Evolutionary conservation across 2,329 filamentous ascomycete species (phyloP), one percentile per base, ranked within the genome.

Genomic region (Claviceps digitariae): DNA sequence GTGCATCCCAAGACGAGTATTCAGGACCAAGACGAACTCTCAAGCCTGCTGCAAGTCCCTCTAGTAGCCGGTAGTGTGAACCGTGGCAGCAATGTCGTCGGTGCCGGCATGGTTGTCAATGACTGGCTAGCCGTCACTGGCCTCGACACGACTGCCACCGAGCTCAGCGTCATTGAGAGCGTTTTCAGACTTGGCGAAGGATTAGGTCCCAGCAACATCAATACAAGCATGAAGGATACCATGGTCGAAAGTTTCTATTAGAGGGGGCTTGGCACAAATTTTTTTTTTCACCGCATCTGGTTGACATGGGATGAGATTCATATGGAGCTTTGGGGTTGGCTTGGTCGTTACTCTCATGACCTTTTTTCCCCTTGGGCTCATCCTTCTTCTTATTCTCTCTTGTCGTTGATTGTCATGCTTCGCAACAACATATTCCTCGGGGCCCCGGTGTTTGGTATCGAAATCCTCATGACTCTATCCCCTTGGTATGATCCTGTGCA

Each of bases 221-320:
- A 87, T 69, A 86, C 83, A 51, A 83, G 74, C 61, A 84, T 96
- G 76, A 97, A 96, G 81, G 91, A 97, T 69, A 93, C 90, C 60
- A 95, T 98, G 82, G 93, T 98, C 57, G 93, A 98, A 77, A 95
- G 88, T 64, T 98, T 97, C 75, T 98, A 98, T 76, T 98, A 78
- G 78, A 54, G 23, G 48, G 36, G 23, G 21, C 23, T 31, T 43
- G 47, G n/a, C 53, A 44, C 20, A 49, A 12, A 49, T 60, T 51
- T 47, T 60, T 34, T 57, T 34, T 34, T 34, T 9, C 6, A 34
- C 60, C 52, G 56, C 50, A 51, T 36, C 43, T 50, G 29, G 43
- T 51, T 52, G 36, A 8, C 20, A 13, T 20, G 9, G 43, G 17
- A 31, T 43, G 20, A 41, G 9, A 38, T 23, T 50, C 23, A 36